Evolutionary conservation across 108 stramenopile species (phyloP).

Genomic region (Nitzschia palea): DNA sequence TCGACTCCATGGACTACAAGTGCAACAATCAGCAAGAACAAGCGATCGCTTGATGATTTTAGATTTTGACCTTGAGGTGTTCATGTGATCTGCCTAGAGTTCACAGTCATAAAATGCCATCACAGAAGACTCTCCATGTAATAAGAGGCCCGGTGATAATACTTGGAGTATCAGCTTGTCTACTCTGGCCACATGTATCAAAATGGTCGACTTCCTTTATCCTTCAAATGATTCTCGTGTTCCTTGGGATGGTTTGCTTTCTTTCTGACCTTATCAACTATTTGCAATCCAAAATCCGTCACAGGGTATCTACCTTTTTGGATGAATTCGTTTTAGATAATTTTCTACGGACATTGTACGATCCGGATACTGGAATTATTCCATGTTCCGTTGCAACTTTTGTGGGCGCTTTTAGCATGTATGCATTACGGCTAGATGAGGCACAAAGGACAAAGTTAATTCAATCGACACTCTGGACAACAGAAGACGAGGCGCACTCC

Average conservation of each 20-base stretch:
- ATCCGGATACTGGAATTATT: constrained; percentile 35
- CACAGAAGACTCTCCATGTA: too few relatives aligned
- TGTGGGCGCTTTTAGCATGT: constrained; percentile 48
- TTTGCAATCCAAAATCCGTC: background rate
- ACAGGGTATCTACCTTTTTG: background rate
- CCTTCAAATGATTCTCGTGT: background rate
- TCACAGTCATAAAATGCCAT: too few relatives aligned
- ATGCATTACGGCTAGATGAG: constrained; percentile 33
- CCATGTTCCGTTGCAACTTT: constrained; percentile 22
- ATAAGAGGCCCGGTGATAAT: constrained; percentile 5
- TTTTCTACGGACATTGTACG: constrained; percentile 35
- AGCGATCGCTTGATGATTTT: too few relatives aligned
- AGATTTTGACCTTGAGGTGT: too few relatives aligned
- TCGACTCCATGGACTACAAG: too few relatives aligned
- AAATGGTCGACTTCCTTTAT: constrained; percentile 7
- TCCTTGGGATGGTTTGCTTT: background rate
- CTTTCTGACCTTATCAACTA: background rate
- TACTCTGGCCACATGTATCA: background rate
- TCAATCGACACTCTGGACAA: constrained; percentile 22
- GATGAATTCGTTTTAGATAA: constrained; percentile 52
- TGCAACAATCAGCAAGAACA: too few relatives aligned
- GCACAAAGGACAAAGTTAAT: constrained; percentile 32
- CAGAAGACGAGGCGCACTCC: constrained; percentile 3
- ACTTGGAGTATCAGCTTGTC: background rate
- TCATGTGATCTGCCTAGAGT: too few relatives aligned